phyloP scores from a whole-genome alignment of 2,329 filamentous ascomycete genomes.

The Metarhizium humberi region DNA sequence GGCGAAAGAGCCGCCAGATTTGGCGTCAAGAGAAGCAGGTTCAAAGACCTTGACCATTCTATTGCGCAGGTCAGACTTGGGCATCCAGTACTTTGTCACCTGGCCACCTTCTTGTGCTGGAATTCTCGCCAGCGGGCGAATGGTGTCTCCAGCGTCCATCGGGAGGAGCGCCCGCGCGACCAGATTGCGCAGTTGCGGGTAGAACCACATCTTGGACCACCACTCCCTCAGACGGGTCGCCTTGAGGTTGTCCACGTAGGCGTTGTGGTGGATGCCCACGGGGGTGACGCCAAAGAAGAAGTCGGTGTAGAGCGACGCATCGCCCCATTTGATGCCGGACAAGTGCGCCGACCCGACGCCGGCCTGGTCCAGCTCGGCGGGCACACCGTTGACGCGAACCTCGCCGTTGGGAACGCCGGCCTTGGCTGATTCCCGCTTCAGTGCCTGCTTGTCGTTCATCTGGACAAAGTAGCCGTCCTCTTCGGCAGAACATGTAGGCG shows the following conservation, averaged over 20 bases:
- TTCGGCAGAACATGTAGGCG: slow-evolving; percentile 18
- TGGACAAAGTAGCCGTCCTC: slow-evolving; percentile 25
- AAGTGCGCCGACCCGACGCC: neutral
- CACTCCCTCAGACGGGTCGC: slow-evolving; percentile 20
- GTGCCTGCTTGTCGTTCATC: slow-evolving; percentile 14
- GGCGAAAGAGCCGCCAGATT: slow-evolving; percentile 10
- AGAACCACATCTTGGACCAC: slow-evolving; percentile 28
- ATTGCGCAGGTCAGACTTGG: slow-evolving; percentile 9
- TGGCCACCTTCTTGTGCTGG: slow-evolving; percentile 3
- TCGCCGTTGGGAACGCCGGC: slow-evolving; percentile 10
- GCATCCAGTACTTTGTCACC: slow-evolving; percentile 15
- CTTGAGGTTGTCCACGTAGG: slow-evolving; percentile 23
- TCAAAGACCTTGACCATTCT: slow-evolving; percentile 15
- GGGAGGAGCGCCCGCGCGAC: slow-evolving; percentile 16
- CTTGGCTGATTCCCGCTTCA: slow-evolving; percentile 15
- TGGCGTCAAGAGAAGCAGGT: slow-evolving; percentile 7
- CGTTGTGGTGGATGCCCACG: slow-evolving; percentile 28
- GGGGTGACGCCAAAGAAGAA: slow-evolving; percentile 26
- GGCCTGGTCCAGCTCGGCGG: slow-evolving; percentile 14
- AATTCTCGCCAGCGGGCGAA: slow-evolving; percentile 13
- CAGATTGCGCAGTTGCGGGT: slow-evolving; percentile 20
- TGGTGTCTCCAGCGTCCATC: neutral
- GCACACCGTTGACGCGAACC: slow-evolving; percentile 18
- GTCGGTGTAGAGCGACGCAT: slow-evolving; percentile 25
- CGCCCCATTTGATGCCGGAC: slow-evolving; percentile 17